Conservation (phyloP, 768 basidiomycete genomes). For the Chlorophyllum brunneum region DNA sequence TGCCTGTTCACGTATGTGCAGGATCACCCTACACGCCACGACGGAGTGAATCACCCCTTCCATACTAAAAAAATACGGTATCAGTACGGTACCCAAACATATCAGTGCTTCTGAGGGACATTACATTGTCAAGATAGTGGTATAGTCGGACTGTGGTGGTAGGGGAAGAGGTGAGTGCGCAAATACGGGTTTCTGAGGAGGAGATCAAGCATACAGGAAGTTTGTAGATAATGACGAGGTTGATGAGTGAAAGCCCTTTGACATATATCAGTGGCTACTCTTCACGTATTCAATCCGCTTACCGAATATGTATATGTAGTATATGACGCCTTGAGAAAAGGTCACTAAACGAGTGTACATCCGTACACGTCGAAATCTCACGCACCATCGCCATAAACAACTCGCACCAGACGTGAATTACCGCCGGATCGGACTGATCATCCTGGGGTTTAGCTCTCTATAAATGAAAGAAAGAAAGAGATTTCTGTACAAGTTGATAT, state of each 20-base stretch:
- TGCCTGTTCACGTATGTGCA: slow-evolving; percentile 3
- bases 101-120: background rate
- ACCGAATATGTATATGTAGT: background rate
- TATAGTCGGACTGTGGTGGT: too few relatives aligned
- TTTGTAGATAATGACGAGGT: background rate
- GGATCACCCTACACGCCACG: slow-evolving; percentile 4
- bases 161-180: too few relatives aligned
- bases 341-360: too few relatives aligned
- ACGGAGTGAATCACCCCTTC: slow-evolving; percentile 1
- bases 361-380: too few relatives aligned
- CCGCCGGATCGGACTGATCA: background rate
- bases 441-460: too few relatives aligned
- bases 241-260: background rate
- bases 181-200: too few relatives aligned
- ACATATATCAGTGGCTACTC: background rate
- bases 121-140: too few relatives aligned
- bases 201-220: too few relatives aligned
- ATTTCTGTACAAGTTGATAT: background rate
- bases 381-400: slow-evolving; percentile 6
- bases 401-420: background rate
- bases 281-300: background rate
- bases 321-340: background rate
- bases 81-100: too few relatives aligned
- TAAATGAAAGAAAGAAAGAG: background rate
- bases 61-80: too few relatives aligned